Conservation (phyloP, 129 eudicot genomes). For the Tagetes patula region DNA sequence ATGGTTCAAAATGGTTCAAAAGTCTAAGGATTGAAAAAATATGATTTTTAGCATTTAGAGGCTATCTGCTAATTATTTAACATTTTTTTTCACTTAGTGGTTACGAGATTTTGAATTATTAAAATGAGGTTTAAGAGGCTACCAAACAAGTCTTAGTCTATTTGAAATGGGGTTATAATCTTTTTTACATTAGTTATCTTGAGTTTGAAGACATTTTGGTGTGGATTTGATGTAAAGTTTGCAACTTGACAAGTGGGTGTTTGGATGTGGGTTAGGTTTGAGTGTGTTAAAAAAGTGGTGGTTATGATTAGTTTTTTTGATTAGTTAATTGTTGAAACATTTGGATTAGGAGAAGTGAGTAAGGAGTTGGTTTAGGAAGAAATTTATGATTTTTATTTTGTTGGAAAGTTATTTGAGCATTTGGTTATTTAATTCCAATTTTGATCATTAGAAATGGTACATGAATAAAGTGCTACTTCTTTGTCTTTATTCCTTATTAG, state of each 20-base stretch:
- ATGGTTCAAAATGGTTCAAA: too few relatives aligned
- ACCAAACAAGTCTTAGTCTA: too few relatives aligned
- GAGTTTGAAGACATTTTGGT: neutral
- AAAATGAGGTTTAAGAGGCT: too few relatives aligned
- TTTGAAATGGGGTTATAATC: neutral
- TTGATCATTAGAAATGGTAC: neutral
- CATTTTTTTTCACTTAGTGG: too few relatives aligned
- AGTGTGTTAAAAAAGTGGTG: neutral
- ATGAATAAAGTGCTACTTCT: neutral
- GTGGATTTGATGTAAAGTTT: neutral
- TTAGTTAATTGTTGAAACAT: neutral
- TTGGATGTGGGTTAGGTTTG: conserved; percentile 1
- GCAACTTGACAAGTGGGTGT: conserved; percentile 16
- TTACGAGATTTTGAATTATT: too few relatives aligned
- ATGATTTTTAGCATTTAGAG: too few relatives aligned
- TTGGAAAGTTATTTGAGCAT: neutral
- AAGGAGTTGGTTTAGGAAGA: neutral
- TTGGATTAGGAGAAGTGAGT: conserved; percentile 18
- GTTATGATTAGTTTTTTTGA: neutral
- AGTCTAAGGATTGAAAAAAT: too few relatives aligned
- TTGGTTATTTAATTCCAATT: neutral
- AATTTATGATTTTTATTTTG: neutral
- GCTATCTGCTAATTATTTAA: too few relatives aligned
- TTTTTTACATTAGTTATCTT: neutral
- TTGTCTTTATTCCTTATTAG: neutral